Conservation (phyloP, 805 yeast species). For the Zygosaccharomyces bisporus region DNA sequence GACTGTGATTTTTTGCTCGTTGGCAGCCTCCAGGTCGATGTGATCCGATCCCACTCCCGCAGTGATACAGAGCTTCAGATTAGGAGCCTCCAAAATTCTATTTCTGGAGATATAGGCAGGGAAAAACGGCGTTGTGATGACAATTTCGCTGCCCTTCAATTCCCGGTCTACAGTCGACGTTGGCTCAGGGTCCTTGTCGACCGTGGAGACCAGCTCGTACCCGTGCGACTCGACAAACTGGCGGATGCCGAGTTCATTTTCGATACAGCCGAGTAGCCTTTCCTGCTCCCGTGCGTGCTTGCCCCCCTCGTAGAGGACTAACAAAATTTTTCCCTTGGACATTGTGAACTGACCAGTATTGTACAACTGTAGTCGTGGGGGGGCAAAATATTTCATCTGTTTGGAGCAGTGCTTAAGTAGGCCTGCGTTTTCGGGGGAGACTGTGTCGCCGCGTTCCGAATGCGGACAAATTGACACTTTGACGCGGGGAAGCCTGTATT, state of each 20-base stretch:
- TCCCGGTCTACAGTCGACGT: constrained; percentile 57
- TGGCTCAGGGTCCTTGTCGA: constrained; percentile 60
- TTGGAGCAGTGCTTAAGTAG: too few species aligned
- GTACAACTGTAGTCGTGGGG: too few species aligned
- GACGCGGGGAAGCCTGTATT: too few species aligned
- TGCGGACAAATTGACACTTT: too few species aligned
- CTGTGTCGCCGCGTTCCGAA: too few species aligned
- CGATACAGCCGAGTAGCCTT: too few species aligned
- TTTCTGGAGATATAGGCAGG: constrained; percentile 72
- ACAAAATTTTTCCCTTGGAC: too few species aligned
- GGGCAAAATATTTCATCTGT: too few species aligned
- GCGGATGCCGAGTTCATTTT: constrained; percentile 70
- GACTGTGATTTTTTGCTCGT: constrained; percentile 60
- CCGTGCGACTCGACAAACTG: constrained; percentile 62
- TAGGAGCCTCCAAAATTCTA: constrained; percentile 65
- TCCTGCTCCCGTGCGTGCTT: too few species aligned
- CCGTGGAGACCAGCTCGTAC: constrained; percentile 61
- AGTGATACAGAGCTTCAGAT: constrained; percentile 64
- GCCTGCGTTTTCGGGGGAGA: too few species aligned
- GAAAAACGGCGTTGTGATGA: constrained; percentile 79
- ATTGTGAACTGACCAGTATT: too few species aligned
- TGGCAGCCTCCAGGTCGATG: constrained; percentile 64
- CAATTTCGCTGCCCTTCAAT: constrained; percentile 67
- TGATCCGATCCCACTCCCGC: constrained; percentile 88
- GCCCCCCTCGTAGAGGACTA: too few species aligned